phyloP scores from a whole-genome alignment of 2,329 filamentous ascomycete species.

The Colletotrichum tofieldiae region DNA sequence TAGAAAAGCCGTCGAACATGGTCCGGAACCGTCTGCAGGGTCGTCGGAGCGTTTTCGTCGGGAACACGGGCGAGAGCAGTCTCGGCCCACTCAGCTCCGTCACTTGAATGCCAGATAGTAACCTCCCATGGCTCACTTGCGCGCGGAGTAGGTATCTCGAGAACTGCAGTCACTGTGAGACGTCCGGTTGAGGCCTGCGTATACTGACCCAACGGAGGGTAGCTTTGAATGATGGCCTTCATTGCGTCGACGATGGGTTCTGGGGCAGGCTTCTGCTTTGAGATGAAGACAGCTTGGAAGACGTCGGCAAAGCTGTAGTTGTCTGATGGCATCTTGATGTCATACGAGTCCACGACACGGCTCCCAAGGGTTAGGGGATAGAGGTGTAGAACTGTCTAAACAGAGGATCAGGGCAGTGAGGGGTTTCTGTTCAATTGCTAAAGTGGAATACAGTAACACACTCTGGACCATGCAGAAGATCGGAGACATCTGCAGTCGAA shows the following conservation, averaged over 20 bases:
- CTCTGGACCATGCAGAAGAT: constrained; percentile 24
- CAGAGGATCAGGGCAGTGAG: constrained; percentile 13
- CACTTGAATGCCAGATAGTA: constrained; percentile 78
- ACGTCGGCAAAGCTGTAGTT: constrained; percentile 54
- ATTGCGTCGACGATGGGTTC: constrained; percentile 50
- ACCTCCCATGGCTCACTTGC: constrained; percentile 78
- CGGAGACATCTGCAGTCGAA: constrained; percentile 31
- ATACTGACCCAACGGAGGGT: constrained; percentile 83
- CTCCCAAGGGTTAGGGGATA: not conserved
- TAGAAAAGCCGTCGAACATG: constrained; percentile 37
- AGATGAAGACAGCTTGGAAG: constrained; percentile 56
- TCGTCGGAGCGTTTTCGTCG: constrained; percentile 58
- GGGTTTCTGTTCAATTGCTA: constrained; percentile 20
- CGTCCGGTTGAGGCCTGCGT: constrained; percentile 69
- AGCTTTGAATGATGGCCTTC: constrained; percentile 62
- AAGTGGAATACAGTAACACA: constrained; percentile 12
- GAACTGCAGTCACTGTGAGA: constrained; percentile 76
- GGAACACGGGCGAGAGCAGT: constrained; percentile 55
- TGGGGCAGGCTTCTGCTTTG: constrained; percentile 55
- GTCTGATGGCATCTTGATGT: constrained; percentile 42
- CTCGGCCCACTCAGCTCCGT: constrained; percentile 72
- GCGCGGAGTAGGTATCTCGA: constrained; percentile 74
- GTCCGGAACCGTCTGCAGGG: constrained; percentile 60
- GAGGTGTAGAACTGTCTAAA: not conserved
- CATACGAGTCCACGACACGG: constrained; percentile 10